Conservation (phyloP, 805 yeast species). For the Candida maris region DNA sequence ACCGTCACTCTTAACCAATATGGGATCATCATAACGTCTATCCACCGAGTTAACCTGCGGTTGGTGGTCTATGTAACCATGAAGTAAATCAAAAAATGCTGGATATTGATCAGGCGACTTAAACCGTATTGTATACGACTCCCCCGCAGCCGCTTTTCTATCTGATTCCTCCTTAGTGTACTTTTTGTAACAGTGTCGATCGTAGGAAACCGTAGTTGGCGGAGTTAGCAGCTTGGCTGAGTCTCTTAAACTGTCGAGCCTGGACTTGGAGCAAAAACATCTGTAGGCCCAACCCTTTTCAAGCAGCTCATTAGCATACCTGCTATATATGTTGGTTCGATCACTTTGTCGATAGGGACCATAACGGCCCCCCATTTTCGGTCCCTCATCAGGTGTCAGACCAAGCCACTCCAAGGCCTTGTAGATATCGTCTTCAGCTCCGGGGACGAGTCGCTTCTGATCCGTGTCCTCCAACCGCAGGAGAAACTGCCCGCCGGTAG, state of each 20-base stretch:
- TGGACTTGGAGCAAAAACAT: constrained; percentile 80
- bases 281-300: constrained; percentile 73
- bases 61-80: constrained; percentile 72
- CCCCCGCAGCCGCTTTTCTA: constrained; percentile 31
- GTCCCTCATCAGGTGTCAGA: constrained; percentile 78
- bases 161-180: constrained; percentile 40
- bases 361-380: constrained; percentile 69
- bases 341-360: constrained; percentile 89
- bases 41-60: constrained; percentile 72
- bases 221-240: constrained; percentile 75
- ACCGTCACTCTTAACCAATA: constrained; percentile 87
- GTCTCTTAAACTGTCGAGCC: constrained; percentile 63
- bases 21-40: constrained; percentile 83
- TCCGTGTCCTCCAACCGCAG: constrained; percentile 93
- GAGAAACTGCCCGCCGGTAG: constrained; percentile 76
- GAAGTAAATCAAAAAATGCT: constrained; percentile 65
- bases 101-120: constrained; percentile 73
- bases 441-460: constrained; percentile 67
- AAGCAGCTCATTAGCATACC: constrained; percentile 55
- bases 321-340: constrained; percentile 59
- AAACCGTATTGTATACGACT: constrained; percentile 62
- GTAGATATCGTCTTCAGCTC: constrained; percentile 80
- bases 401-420: constrained; percentile 77
- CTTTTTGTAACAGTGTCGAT: constrained; percentile 65
- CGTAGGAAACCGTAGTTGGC: constrained; percentile 90